Evolutionary conservation across 805 yeast species (phyloP).

Genomic region (Nakazawaea holstii): DNA sequence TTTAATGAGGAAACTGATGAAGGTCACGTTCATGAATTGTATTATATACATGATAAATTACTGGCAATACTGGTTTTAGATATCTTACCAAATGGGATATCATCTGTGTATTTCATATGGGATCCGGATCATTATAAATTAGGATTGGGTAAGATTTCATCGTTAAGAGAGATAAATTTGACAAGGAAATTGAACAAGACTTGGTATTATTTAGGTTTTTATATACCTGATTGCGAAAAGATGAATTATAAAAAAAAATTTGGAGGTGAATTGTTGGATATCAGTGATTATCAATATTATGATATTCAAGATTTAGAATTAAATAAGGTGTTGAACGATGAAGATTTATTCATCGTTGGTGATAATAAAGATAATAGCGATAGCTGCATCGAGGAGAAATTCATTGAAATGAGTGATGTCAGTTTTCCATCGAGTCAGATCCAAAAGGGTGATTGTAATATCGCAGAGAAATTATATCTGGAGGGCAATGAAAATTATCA

Average conservation of each 20-base stretch:
- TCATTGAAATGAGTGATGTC: neutral
- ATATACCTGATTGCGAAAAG: slow-evolving; percentile 71
- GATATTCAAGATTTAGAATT: slow-evolving; percentile 26
- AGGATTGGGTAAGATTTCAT: slow-evolving; percentile 75
- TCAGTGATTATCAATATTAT: slow-evolving; percentile 39
- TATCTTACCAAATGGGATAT: slow-evolving; percentile 66
- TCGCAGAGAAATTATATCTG: slow-evolving; percentile 36
- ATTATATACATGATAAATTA: slow-evolving; percentile 55
- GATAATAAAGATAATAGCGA: slow-evolving; percentile 1
- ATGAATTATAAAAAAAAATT: slow-evolving; percentile 78
- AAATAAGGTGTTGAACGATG: slow-evolving; percentile 22
- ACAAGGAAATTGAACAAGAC: slow-evolving; percentile 39
- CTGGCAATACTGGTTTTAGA: slow-evolving; percentile 78
- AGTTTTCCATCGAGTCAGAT: neutral
- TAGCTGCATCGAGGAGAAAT: slow-evolving; percentile 1
- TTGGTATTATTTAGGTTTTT: slow-evolving; percentile 77
- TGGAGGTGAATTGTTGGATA: slow-evolving; percentile 69
- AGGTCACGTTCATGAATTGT: slow-evolving; percentile 79
- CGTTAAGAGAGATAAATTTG: slow-evolving; percentile 61
- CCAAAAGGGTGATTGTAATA: neutral
- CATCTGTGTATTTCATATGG: slow-evolving; percentile 86
- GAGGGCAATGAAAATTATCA: slow-evolving; percentile 14
- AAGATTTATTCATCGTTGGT: slow-evolving; percentile 23
- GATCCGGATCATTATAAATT: slow-evolving; percentile 70
- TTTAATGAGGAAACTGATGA: slow-evolving; percentile 29